Evolutionary conservation across 306 rosid species (phyloP).

Genomic region (Cucurbita maxima): DNA sequence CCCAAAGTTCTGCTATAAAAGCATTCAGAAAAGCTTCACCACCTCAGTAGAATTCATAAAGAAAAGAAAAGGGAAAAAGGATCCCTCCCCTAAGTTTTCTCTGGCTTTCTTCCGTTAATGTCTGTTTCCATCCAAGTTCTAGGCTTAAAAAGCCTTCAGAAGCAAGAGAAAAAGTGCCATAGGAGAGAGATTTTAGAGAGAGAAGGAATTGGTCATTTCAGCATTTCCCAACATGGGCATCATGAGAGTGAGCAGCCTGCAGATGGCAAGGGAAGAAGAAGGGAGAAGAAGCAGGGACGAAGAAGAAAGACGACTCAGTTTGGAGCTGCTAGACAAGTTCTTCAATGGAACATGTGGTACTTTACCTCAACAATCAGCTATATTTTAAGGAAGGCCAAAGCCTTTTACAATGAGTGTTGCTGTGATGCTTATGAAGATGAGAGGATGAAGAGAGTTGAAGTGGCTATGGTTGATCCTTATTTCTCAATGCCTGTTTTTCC

Average conservation of each 20-base stretch:
- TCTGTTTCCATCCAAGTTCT: neutral
- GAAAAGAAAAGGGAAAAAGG: neutral
- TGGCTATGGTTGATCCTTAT: slow-evolving; percentile 27
- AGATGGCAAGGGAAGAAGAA: neutral
- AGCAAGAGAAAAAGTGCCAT: neutral
- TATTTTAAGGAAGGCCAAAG: slow-evolving; percentile 31
- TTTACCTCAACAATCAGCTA: slow-evolving; percentile 32
- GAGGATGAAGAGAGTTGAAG: slow-evolving; percentile 16
- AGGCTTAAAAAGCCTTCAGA: neutral
- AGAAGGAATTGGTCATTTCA: neutral
- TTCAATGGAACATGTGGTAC: slow-evolving; percentile 24
- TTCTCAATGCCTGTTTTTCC: slow-evolving; percentile 42
- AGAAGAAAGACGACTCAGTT: neutral
- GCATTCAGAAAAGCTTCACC: neutral
- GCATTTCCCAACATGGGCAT: no score
- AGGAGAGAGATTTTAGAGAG: neutral
- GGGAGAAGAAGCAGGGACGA: neutral
- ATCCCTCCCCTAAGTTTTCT: neutral
- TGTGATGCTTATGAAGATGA: slow-evolving; percentile 22
- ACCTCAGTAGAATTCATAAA: neutral
- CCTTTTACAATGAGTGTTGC: slow-evolving; percentile 35
- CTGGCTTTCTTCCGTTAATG: neutral
- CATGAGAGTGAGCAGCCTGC: neutral
- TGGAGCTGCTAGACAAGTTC: slow-evolving; percentile 3
- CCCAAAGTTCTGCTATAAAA: neutral